phyloP scores from a whole-genome alignment of 2,329 filamentous ascomycete genomes.

The Chaetomium strumarium region DNA sequence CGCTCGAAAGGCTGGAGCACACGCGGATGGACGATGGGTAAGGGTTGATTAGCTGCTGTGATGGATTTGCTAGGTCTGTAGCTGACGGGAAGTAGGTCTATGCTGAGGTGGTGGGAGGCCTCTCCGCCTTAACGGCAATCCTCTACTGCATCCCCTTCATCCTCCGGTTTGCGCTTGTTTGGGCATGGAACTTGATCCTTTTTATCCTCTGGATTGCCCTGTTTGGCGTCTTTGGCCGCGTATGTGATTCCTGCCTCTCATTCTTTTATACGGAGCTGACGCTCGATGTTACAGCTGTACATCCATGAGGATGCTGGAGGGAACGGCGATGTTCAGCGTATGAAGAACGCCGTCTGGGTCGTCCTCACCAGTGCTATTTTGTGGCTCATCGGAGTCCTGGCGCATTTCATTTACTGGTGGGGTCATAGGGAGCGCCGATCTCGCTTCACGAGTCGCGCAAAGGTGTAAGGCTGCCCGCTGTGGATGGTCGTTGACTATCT shows the following conservation, averaged over 20 bases:
- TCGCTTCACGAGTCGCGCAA: conserved; percentile 55
- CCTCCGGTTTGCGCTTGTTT: conserved; percentile 47
- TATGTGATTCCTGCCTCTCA: conserved; percentile 25
- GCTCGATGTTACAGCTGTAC: conserved; percentile 49
- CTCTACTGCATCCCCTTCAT: conserved; percentile 62
- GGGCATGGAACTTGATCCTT: conserved; percentile 65
- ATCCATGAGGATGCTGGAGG: conserved; percentile 62
- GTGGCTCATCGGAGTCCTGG: conserved; percentile 62
- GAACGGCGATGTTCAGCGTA: conserved; percentile 58
- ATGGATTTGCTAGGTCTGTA: not conserved
- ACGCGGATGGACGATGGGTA: conserved; percentile 66
- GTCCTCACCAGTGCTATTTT: conserved; percentile 68
- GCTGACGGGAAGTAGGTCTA: conserved; percentile 47
- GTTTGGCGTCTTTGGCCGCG: conserved; percentile 76
- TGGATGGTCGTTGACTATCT: not conserved
- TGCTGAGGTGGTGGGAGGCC: conserved; percentile 62
- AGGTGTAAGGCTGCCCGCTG: conserved; percentile 33
- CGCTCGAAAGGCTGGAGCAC: conserved; percentile 43
- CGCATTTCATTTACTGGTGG: conserved; percentile 54
- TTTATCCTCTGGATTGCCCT: conserved; percentile 75
- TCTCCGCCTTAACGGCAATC: conserved; percentile 59
- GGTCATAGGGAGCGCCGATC: conserved; percentile 46
- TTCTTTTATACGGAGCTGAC: not conserved
- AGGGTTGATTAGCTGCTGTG: conserved; percentile 22
- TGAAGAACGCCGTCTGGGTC: conserved; percentile 85